Evolutionary conservation across 2,329 filamentous ascomycete species (phyloP), one percentile per base, ranked within the genome.

Genomic region (Clarireedia paspali): DNA sequence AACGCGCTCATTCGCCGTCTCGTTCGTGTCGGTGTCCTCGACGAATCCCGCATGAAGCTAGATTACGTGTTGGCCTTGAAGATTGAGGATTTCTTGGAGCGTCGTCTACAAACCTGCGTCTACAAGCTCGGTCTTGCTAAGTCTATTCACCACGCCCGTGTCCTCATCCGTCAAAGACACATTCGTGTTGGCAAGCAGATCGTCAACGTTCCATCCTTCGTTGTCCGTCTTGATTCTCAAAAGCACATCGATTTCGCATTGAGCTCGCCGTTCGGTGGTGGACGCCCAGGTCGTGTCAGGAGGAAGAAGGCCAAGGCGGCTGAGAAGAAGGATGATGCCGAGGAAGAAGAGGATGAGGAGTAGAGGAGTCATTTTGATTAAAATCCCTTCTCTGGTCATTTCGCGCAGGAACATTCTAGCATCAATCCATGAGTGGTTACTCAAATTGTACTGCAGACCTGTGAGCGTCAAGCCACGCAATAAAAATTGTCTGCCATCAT

Each of bases 31-130:
- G 94, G 94, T 89, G 94, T 99, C 73, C 90, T 99, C 73, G 94
- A 99, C 77, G 94, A 99, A 84, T 91, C 91, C 76, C 94, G 94
- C 85, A 99, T 99, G 94, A 99, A 96, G 89, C 94, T 99, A 84
- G 94, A 99, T 96, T 96, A 99, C 88, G 94, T 99, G 75, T 82
- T 99, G 75, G 94, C 94, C 80, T 87, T 99, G 62, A 95, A 96
- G 85, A 88, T 95, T 72, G 94, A 99, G 81, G 94, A 99, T 80
- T 99, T 99, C 88, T 85, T 99, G 80, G 94, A 99, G 88, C 92
- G 94, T 73, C 91, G 94, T 78, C 91, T 97, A 69, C 92, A 99
- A 87, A 99, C 94, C 71, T 96, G 92, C 73, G 94, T 99, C 77
- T 97, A 96, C 88, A 97, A 99, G 89, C 91, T 99, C 71, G 94